Base-by-base conservation (phyloP, 2,329 filamentous ascomycete species). In the Thelonectria discophora region DNA sequence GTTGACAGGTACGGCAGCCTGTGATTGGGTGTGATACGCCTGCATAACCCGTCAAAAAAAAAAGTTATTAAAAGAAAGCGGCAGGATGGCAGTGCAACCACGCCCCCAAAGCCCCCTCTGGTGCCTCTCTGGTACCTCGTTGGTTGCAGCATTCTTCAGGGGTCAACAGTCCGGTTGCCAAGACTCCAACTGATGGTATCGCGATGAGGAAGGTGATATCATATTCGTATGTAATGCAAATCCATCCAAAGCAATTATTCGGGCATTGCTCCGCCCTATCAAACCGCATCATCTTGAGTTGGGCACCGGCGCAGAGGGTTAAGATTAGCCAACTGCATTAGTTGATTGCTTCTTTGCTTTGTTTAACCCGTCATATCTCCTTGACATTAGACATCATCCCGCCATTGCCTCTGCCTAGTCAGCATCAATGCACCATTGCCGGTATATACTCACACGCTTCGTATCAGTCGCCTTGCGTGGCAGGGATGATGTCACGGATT, bases 11-110 rank as follows among this genome's bases (percentile, higher is more conserved):
- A 48, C 21, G 48, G 50, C 58, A 54, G 21, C 59, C 32, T 56
- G 40, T 65, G 58, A 71, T 71, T 71, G 69, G 69, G 48, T 59
- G 59, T 27, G 52, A 45, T 63, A 54, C 56, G 64, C 30, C 9
- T 39, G 39, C 55, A 62, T 40, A 47, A 42, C 55, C 56, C 56
- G 53, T 46, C 53, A n/a, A n/a, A n/a, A 4, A 4, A 24, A 18
- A 64, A 61, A 63, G 59, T 69, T 69, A 71, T 66, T 70, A 71
- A 72, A 71, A 71, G 69, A 71, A 20, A 70, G 67, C 69, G 66
- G 60, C 55, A 39, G 37, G 63, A 72, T 67, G 69, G 69, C 69
- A 67, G 69, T 71, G 69, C 69, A 72, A 64, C 66, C 52, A 47
- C 52, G 27, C 47, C 32, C 47, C 40, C 43, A 3, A 11, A 11